Conservation (phyloP, 768 basidiomycete species). For the Terana coerulea region DNA sequence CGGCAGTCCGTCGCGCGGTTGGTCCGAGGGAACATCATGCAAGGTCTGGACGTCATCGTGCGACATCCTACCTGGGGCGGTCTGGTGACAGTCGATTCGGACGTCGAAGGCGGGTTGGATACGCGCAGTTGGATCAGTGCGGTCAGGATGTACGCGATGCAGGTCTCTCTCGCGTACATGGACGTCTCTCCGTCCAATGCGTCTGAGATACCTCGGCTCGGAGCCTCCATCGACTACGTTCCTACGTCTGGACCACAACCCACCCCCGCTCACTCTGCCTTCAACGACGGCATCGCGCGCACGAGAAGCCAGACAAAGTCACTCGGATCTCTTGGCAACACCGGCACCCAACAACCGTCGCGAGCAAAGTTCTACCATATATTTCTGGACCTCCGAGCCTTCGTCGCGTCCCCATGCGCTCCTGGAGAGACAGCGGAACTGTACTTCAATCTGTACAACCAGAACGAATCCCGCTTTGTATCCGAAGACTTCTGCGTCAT, state of each 20-base stretch:
- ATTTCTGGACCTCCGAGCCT: conserved; percentile 86
- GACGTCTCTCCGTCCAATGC: conserved; percentile 40
- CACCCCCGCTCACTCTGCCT: conserved; percentile 63
- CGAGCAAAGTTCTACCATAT: conserved; percentile 81
- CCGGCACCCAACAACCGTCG: conserved; percentile 12
- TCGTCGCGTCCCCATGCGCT: conserved; percentile 85
- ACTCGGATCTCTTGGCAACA: conserved; percentile 31
- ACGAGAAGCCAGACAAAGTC: conserved; percentile 27
- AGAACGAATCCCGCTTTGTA: conserved; percentile 78
- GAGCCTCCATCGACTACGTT: conserved; percentile 43
- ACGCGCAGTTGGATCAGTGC: conserved; percentile 84
- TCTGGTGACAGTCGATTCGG: conserved; percentile 83
- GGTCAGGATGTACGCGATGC: conserved; percentile 89
- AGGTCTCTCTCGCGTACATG: conserved; percentile 76
- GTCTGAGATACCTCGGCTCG: conserved; percentile 34
- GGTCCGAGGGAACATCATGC: conserved; percentile 86
- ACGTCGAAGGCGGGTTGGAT: conserved; percentile 75
- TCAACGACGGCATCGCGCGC: conserved; percentile 50
- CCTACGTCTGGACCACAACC: conserved; percentile 16
- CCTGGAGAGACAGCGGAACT: conserved; percentile 93
- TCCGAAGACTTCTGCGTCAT: conserved; percentile 92
- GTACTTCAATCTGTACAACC: conserved; percentile 90
- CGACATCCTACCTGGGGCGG: conserved; percentile 90
- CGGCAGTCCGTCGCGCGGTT: conserved; percentile 85
- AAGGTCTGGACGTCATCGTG: conserved; percentile 94